Evolutionary conservation across 352 stramenopile species (phyloP).

Genomic region (Phytophthora hybrid): DNA sequence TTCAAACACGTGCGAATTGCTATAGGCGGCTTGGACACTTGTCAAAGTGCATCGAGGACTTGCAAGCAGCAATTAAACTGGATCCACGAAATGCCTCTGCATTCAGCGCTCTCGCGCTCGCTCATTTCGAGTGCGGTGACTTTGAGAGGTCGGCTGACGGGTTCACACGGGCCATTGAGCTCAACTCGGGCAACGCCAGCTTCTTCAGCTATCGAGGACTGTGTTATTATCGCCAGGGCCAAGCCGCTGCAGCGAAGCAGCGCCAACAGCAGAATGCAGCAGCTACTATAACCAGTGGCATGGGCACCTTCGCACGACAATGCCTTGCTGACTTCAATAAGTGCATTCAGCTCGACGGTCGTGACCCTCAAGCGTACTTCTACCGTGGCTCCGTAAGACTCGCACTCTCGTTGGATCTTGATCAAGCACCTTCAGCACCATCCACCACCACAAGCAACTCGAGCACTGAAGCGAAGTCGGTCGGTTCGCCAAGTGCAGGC

Average conservation of each 20-base stretch:
- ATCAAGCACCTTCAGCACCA: conserved; percentile 29
- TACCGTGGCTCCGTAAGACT: conserved; percentile 77
- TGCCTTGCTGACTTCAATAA: conserved; percentile 78
- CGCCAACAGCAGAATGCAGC: conserved; percentile 16
- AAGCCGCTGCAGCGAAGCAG: conserved; percentile 22
- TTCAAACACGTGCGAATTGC: conserved; percentile 76
- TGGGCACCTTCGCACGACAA: conserved; percentile 48
- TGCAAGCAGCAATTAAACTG: conserved; percentile 75
- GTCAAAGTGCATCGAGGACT: conserved; percentile 75
- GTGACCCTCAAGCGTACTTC: conserved; percentile 79
- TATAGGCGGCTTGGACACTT: conserved; percentile 66
- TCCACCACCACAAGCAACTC: background rate
- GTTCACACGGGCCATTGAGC: conserved; percentile 69
- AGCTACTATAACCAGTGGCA: conserved; percentile 22
- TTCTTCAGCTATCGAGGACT: conserved; percentile 77
- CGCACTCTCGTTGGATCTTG: conserved; percentile 61
- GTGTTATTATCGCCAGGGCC: conserved; percentile 76
- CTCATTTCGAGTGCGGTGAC: conserved; percentile 64
- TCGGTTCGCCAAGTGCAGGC: conserved; percentile 7
- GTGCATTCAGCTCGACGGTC: conserved; percentile 78
- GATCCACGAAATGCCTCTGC: conserved; percentile 70
- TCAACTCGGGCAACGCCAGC: conserved; percentile 64
- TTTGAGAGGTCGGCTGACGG: conserved; percentile 67
- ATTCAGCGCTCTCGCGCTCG: conserved; percentile 70
- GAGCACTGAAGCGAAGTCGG: conserved; percentile 17